Base-by-base conservation (phyloP, 768 basidiomycete genomes). In the Tubosaeta brunneosetosa region DNA sequence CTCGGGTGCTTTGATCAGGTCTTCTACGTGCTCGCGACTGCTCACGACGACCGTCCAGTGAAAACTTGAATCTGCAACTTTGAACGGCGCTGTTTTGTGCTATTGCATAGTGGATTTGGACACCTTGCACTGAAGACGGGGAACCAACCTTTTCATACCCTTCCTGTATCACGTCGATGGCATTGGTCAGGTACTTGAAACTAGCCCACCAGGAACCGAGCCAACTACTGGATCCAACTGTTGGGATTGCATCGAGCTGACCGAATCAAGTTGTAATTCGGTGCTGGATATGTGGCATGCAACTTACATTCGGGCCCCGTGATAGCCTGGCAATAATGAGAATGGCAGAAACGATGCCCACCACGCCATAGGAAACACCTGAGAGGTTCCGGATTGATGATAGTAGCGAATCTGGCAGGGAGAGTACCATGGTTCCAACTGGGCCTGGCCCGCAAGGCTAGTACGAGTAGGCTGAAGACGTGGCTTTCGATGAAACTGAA, bases 31-130 rank as follows among this genome's bases (percentile, higher is more conserved):
- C 25, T 62, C 51, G 1, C 53, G 58, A 5, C 67, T 65, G 22
- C 61, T 66, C 1, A 73, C 55, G 6, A 80, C 48, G 25, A 79
- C 69, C 0, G 66, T 55, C 78, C 78, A 80, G 40, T 59, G 56
- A 11, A 47, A 36, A 16, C 63, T 22, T 22, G 22, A 27, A 11
- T 53, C 49, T 1, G 69, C 52, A 27, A 71, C 51, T 46, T 68
- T 71, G 60, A 71, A 73, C 16, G 61, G 44, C 3, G 55, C 50
- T 19, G 44, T 51, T 36, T 64, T 62, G 57, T 66, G 57, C 70
- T 71, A 10, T 12, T 33, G 16, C 1, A 17, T 14, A 1, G 32
- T 52, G 29, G 32, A 41, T 19, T 17, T 10, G n/a, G 31, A 38
- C 12, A 22, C 1, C 29, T 29, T 9, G 13, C 10, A 6, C 3